Conservation (phyloP, 768 basidiomycete genomes). For the Cystobasidiopsis lactophilus region DNA sequence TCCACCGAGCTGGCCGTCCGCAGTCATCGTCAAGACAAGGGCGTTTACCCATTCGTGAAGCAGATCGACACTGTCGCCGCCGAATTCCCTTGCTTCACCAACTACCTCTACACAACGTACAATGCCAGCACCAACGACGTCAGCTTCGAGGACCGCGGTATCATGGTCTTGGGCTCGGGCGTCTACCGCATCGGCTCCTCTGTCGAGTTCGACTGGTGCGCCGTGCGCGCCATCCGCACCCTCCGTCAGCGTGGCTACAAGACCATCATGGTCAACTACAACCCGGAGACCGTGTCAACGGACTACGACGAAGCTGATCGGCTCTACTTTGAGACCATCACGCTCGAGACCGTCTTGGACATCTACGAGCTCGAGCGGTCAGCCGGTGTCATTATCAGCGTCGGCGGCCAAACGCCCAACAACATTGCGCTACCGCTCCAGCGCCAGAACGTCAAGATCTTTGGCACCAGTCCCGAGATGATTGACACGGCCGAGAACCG, state of each 20-base stretch:
- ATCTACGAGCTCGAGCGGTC: slow-evolving; percentile 83
- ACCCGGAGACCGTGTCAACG: slow-evolving; percentile 95
- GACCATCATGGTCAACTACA: slow-evolving; percentile 99
- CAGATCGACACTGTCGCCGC: slow-evolving; percentile 98
- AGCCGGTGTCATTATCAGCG: slow-evolving; percentile 78
- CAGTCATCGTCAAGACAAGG: slow-evolving; percentile 58
- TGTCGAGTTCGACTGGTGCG: slow-evolving; percentile 99
- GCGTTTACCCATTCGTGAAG: slow-evolving; percentile 77
- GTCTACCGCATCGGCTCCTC: slow-evolving; percentile 98
- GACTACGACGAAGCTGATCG: slow-evolving; percentile 98
- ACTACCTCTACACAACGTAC: slow-evolving; percentile 96
- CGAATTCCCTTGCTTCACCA: slow-evolving; percentile 95
- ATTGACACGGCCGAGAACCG: slow-evolving; percentile 98
- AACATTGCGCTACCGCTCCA: slow-evolving; percentile 90
- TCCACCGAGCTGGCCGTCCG: slow-evolving; percentile 88
- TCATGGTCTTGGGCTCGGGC: slow-evolving; percentile 94
- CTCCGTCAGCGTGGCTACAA: slow-evolving; percentile 81
- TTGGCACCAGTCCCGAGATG: slow-evolving; percentile 97
- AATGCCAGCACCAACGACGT: slow-evolving; percentile 89
- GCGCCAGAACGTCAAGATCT: slow-evolving; percentile 94
- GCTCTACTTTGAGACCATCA: slow-evolving; percentile 97
- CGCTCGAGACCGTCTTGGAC: slow-evolving; percentile 82
- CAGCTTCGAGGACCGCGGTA: slow-evolving; percentile 66
- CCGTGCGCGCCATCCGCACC: slow-evolving; percentile 86
- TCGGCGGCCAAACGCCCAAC: slow-evolving; percentile 98